phyloP scores from a whole-genome alignment of 2,329 filamentous ascomycete genomes.

The Colletotrichum plurivorum region DNA sequence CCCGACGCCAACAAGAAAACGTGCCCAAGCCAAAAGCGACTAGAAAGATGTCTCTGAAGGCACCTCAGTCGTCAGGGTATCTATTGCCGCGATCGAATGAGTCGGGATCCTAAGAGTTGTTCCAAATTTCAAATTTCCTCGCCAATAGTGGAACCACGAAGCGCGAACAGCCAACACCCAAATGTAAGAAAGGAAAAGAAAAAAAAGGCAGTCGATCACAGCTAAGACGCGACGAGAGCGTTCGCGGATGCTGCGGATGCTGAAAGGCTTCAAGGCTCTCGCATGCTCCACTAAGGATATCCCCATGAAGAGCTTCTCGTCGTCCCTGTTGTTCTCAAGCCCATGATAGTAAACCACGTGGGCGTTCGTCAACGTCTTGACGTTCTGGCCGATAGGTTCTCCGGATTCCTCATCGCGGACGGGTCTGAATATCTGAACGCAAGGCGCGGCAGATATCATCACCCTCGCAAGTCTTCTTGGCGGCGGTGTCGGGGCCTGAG shows the following conservation, averaged over 20 bases:
- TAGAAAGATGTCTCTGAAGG: too few species aligned
- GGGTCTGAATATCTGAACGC: slow-evolving; percentile 43
- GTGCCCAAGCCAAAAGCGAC: too few species aligned
- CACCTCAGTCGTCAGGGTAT: too few species aligned
- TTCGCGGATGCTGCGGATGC: not conserved
- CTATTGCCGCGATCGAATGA: too few species aligned
- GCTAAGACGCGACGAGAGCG: not conserved
- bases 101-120: too few species aligned
- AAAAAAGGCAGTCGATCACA: too few species aligned
- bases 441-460: slow-evolving; percentile 49
- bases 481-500: not conserved
- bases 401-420: slow-evolving; percentile 21
- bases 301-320: slow-evolving; percentile 36
- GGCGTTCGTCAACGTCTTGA: slow-evolving; percentile 45
- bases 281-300: slow-evolving; percentile 42
- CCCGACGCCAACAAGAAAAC: too few species aligned
- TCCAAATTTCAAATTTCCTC: too few species aligned
- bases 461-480: slow-evolving; percentile 44
- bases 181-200: too few species aligned
- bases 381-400: slow-evolving; percentile 17
- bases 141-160: too few species aligned
- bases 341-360: slow-evolving; percentile 51
- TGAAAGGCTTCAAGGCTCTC: not conserved
- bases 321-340: slow-evolving; percentile 41
- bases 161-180: too few species aligned